Evolutionary conservation across 768 basidiomycete genomes (phyloP), one percentile per base, ranked within the genome.

Genomic region (Agrocybe chaxingu): DNA sequence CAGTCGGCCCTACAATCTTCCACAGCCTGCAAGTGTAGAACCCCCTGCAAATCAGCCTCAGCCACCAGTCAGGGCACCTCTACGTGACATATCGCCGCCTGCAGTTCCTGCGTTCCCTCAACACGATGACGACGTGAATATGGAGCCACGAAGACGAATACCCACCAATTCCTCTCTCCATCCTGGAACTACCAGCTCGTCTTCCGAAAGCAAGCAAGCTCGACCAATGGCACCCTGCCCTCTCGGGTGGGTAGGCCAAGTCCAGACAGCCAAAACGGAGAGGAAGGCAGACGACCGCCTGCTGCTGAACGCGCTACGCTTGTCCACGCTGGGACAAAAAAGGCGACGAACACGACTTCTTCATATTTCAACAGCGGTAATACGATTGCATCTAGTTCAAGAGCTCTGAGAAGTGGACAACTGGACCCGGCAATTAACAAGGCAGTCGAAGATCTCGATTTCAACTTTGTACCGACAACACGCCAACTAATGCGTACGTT

Each of bases 81-180:
- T 74, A 18, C 60, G 66, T 33, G 72, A 73, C 46, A 73, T 74
- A n/a, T 64, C 67, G 5, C 70, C 67, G 11, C 67, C 64, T 16
- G 57, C 65, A 1, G 60, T 66, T 16, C 52, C 64, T 7, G 42
- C 53, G 7, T 50, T 57, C 13, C 45, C 49, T 11, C 52, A 53
- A 29, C 61, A 64, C 19, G 64, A 71, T 16, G 71, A 76, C 38
- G 75, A 76, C 50, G 61, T 64, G 40, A 65, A 72, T 42, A 67
- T 73, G 51, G 69, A 71, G 46, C 66, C 66, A 10, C 68, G 68
- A 7, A 65, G 73, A 13, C 69, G 73, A 4, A 45, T 74, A 9
- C 72, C 73, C 11, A 24, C 36, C 8, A 51, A 31, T 18, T 51
- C 55, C 4, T 52, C 58, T 29, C n/a, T 48, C 19, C 53, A 45